These are phyloP conservation scores for Exophiala spinifera DNA, from an alignment of 2,329 filamentous ascomycete genomes.

Conservation along the genomic window DNA sequence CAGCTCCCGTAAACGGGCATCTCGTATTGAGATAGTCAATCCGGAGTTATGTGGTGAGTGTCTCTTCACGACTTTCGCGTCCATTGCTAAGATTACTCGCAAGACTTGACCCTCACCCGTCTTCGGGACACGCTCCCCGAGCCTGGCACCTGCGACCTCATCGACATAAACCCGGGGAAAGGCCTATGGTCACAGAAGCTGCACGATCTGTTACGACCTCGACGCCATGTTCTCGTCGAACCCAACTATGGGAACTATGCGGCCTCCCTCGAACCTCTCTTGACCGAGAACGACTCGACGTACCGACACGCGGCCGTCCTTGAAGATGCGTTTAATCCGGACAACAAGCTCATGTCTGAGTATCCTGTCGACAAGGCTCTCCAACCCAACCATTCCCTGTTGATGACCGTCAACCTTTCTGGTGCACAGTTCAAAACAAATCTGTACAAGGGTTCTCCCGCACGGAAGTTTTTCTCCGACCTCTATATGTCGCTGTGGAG, in stretches of 20 bases:
- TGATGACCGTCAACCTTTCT: constrained; percentile 66
- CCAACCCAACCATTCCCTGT: constrained; percentile 65
- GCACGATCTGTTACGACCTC: constrained; percentile 70
- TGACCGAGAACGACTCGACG: constrained; percentile 35
- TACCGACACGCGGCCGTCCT: constrained; percentile 53
- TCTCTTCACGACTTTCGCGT: neutral
- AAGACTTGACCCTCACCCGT: constrained; percentile 67
- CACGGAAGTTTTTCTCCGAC: constrained; percentile 53
- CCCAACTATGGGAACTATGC: constrained; percentile 59
- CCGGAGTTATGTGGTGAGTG: constrained; percentile 17
- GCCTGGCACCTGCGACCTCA: constrained; percentile 74
- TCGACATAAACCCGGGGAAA: constrained; percentile 80
- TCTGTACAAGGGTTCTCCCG: constrained; percentile 55
- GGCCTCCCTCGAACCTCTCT: constrained; percentile 59
- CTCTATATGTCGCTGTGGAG: constrained; percentile 59
- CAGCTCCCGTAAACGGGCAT: neutral
- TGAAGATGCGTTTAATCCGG: constrained; percentile 41
- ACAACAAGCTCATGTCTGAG: constrained; percentile 49
- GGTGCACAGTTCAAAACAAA: constrained; percentile 43
- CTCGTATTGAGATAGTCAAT: constrained; percentile 12
- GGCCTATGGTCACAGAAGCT: constrained; percentile 77
- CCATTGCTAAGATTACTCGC: constrained; percentile 8
- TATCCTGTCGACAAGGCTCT: constrained; percentile 40
- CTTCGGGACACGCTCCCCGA: constrained; percentile 66
- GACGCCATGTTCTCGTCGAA: constrained; percentile 81